Percentiles rank a stretch among this genome's conserved stretches.
Evolutionary conservation across 2,329 filamentous ascomycete species (phyloP).

Genomic region (Xylaria sp.): DNA sequence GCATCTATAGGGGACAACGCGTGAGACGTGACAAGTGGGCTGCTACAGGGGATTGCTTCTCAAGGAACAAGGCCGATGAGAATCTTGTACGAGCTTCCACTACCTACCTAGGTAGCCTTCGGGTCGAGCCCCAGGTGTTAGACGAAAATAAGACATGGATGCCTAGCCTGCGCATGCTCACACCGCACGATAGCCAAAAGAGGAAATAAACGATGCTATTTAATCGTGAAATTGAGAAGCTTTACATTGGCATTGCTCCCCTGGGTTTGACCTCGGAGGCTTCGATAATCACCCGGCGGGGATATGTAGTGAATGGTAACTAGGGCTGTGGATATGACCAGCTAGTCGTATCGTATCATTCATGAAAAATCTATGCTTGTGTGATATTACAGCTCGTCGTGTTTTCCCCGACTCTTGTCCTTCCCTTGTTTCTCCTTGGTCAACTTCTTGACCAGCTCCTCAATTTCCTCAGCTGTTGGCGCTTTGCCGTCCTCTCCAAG

Average conservation of each 20-base stretch:
- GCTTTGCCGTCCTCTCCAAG: slow-evolving; percentile 46
- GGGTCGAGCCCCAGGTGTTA: neutral
- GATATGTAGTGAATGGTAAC: neutral
- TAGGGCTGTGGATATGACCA: slow-evolving; percentile 1
- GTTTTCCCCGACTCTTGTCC: slow-evolving; percentile 29
- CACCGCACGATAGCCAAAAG: too few species aligned
- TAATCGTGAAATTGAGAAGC: neutral
- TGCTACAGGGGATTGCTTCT: slow-evolving; percentile 10
- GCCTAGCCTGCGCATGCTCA: neutral
- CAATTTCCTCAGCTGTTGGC: slow-evolving; percentile 52
- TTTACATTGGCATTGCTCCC: neutral
- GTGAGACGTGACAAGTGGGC: slow-evolving; percentile 19
- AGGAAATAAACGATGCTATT: too few species aligned
- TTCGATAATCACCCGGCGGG: neutral
- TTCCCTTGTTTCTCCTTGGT: slow-evolving; percentile 37
- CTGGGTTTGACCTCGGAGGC: neutral
- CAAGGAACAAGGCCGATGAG: slow-evolving; percentile 11
- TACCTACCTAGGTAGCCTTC: neutral
- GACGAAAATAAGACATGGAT: slow-evolving; percentile 8
- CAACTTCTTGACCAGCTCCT: slow-evolving; percentile 56
- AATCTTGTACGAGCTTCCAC: slow-evolving; percentile 11
- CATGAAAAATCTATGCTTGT: slow-evolving; percentile 28
- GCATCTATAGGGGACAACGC: slow-evolving; percentile 4
- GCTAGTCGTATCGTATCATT: slow-evolving; percentile 26
- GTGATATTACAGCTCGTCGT: slow-evolving; percentile 35